These are phyloP conservation scores for Leishmania braziliensis DNA, from an alignment of 208 protist species.

Conservation along the genomic window DNA sequence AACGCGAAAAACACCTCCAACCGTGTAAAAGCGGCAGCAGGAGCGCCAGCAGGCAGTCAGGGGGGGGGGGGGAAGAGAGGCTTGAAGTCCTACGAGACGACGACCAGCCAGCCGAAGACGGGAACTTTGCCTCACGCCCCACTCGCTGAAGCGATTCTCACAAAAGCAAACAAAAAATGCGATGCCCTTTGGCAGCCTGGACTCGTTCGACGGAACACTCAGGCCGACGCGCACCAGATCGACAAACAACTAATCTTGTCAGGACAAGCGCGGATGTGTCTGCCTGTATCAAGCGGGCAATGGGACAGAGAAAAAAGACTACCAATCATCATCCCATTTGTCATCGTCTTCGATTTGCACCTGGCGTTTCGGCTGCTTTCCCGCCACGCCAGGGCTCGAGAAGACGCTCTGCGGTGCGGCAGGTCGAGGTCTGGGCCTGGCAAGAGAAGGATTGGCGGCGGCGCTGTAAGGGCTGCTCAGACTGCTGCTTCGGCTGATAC, in stretches of 20 bases:
- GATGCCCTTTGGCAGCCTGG: not conserved
- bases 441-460: not conserved
- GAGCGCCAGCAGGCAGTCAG: not conserved
- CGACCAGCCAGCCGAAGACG: too few species aligned
- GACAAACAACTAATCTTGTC: not conserved
- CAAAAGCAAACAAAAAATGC: not conserved
- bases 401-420: not conserved
- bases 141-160: not conserved
- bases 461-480: not conserved
- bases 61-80: not conserved
- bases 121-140: not conserved
- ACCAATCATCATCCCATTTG: conserved; percentile 71
- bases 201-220: not conserved
- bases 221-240: not conserved
- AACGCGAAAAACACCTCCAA: not conserved
- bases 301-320: not conserved
- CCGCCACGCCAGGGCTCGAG: not conserved
- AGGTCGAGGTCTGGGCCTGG: too few species aligned
- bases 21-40: not conserved
- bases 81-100: not conserved
- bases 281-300: not conserved
- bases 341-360: conserved; percentile 49
- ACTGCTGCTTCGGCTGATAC: not conserved
- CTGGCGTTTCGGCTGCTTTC: conserved; percentile 11
- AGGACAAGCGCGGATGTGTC: not conserved